phyloP scores from a whole-genome alignment of 805 yeast species.

The Kluyveromyces starmeri region DNA sequence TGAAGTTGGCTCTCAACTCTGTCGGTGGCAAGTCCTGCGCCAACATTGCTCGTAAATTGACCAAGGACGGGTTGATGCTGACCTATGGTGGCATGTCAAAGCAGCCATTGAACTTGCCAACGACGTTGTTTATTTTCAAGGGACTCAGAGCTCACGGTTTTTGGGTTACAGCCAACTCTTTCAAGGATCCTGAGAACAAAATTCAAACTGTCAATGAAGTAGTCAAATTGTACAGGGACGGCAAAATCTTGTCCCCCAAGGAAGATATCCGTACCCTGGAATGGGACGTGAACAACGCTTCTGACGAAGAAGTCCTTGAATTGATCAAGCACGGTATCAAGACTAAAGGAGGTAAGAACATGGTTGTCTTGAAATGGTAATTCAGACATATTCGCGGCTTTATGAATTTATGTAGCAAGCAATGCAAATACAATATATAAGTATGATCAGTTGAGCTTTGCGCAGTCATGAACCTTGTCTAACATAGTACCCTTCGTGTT shows the following conservation, averaged over 20 bases:
- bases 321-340: constrained; percentile 38
- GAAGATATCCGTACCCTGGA: constrained; percentile 33
- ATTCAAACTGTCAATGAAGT: constrained; percentile 45
- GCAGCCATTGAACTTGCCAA: constrained; percentile 89
- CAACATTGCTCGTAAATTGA: constrained; percentile 74
- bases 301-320: constrained; percentile 36
- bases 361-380: constrained; percentile 26
- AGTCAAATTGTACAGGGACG: constrained; percentile 47
- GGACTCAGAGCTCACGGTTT: constrained; percentile 79
- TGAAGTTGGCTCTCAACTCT: constrained; percentile 80
- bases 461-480: no score
- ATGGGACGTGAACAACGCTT: constrained; percentile 21
- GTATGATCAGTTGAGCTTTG: no score
- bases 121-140: constrained; percentile 83
- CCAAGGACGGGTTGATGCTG: constrained; percentile 63
- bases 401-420: no score
- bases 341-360: constrained; percentile 26
- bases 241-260: constrained; percentile 45
- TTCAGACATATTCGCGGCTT: neutral
- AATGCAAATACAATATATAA: no score
- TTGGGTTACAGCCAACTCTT: constrained; percentile 76
- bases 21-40: constrained; percentile 88
- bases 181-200: constrained; percentile 51
- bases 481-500: no score
- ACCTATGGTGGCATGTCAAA: constrained; percentile 98